Base-by-base conservation (phyloP, 306 rosid species). In the Elaeagnus macrophylla region DNA sequence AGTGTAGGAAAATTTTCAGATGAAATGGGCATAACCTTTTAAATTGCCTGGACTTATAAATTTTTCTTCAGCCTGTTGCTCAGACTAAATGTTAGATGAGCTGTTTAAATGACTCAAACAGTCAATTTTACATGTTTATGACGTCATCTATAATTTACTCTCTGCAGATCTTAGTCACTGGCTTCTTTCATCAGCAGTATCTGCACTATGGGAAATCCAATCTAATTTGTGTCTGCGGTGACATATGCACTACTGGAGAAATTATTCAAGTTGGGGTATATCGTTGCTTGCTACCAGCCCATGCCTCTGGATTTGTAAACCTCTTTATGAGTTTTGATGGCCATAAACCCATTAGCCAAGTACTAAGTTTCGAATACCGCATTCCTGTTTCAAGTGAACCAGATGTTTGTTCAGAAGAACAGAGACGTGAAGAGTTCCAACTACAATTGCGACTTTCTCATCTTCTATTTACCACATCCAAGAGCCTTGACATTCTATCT, bases 331-430 rank as follows among this genome's bases (percentile, higher is more conserved):
- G 95, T 69, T 16, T 80, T 59, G 95, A 83, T 72, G 95, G 86
- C 63, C 88, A 73, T 39, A 84, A 79, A 68, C 96, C 99, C 41
- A 81, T 93, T 37, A 93, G 96, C 71, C 94, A 77, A 81, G 81
- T 81, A 68, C 69, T 84, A 65, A 73, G 65, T 77, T 87, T 93
- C 48, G 95, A 84, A 77, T 93, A 75, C 64, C 95, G 85, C 48
- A 56, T 85, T 61, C 72, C 89, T 61, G 38, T 69, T 53, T 58
- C 66, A 67, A 82, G 72, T 43, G 75, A 62, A 10, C 78, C 77
- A 14, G 48, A 47, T 39, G 57, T 70, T 69, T 62, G 78, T 37
- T 17, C 54, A 42, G 96, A 82, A 63, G 77, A 69, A n/a, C 13
- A 55, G 72, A 75, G 61, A 40, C 64, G 81, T 95, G 83, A 79